A percentile compares a stretch with the other conserved stretches of the same genome.
Evolutionary conservation across 352 stramenopile genomes (phyloP).

Genomic region (Phytopythium delawarense): DNA sequence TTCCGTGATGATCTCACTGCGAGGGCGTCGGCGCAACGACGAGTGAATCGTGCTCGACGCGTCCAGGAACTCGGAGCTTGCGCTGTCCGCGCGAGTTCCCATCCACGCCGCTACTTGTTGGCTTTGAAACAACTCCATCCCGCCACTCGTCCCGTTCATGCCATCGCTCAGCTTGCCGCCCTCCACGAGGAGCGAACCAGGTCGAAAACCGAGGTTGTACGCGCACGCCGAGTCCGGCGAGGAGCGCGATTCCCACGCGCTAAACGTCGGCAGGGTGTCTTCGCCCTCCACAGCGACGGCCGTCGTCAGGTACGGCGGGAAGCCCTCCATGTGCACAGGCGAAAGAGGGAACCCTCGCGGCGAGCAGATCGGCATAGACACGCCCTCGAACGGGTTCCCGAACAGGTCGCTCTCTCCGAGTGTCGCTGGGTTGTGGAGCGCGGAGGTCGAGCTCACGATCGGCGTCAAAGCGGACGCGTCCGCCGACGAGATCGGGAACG

Average conservation of each 20-base stretch:
- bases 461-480: not conserved
- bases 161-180: not conserved
- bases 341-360: constrained; percentile 9
- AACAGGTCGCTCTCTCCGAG: not conserved
- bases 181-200: not conserved
- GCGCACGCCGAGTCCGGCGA: constrained; percentile 8
- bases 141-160: not conserved
- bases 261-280: constrained; percentile 11
- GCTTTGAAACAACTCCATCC: not conserved
- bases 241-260: constrained; percentile 8
- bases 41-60: not conserved
- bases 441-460: not conserved
- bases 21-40: not conserved
- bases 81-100: not conserved
- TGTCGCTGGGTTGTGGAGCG: not conserved
- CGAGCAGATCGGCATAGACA: constrained; percentile 4
- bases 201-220: constrained; percentile 19
- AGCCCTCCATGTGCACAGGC: constrained; percentile 38
- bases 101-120: not conserved
- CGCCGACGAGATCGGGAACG: not conserved
- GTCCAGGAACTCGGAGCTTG: not conserved
- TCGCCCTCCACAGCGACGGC: constrained; percentile 41
- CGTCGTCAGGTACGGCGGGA: constrained; percentile 28
- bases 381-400: constrained; percentile 2
- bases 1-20: constrained; percentile 6